Evolutionary conservation across 2,329 filamentous ascomycete species (phyloP), one percentile per base, ranked within the genome.

Genomic region (Penicillium paneum): DNA sequence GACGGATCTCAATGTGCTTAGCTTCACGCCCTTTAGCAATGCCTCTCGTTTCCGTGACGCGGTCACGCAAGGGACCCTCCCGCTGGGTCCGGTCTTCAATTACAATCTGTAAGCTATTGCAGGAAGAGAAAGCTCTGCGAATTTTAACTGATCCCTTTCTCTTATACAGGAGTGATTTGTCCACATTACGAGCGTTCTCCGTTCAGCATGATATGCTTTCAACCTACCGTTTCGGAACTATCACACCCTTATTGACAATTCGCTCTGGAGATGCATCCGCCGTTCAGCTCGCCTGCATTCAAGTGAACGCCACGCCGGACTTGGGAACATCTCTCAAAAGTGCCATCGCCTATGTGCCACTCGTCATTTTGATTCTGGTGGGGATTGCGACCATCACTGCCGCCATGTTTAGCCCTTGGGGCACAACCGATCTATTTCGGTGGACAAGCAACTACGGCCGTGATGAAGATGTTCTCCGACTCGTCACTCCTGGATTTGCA

Each of bases 391-490:
- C 93, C 7, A 78, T 92, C 34, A 85, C 91, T 61, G 91, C 94
- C 3, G 89, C 86, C 46, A 90, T 95, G 35, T 93, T 86, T 69
- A 97, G 92, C 67, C 94, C 94, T 0, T 99, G 94, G 93, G 94
- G 94, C 19, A 90, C 91, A 1, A 85, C 85, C 8, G 89, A 99
- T 69, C 81, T 93, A 19, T 97, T 97, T 71, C 87, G 90, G 62
- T 99, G 93, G 91, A 91, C 91, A n/a, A 95, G 91, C 68, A 99
- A 99, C 70, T 97, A 96, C 70, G 94, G 94, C 34, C 86, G 93
- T 63, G 94, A 99, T 65, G 89, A 90, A 57, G 94, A 99, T 74
- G 79, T 97, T 61, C 79, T 99, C 50, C 86, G 94, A 52, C 80
- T 99, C 44, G 91, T 99, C 32, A 99, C 94, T 0, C 94, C 94